phyloP scores from a whole-genome alignment of 495 filamentous ascomycete species.

The Monascus purpureus region DNA sequence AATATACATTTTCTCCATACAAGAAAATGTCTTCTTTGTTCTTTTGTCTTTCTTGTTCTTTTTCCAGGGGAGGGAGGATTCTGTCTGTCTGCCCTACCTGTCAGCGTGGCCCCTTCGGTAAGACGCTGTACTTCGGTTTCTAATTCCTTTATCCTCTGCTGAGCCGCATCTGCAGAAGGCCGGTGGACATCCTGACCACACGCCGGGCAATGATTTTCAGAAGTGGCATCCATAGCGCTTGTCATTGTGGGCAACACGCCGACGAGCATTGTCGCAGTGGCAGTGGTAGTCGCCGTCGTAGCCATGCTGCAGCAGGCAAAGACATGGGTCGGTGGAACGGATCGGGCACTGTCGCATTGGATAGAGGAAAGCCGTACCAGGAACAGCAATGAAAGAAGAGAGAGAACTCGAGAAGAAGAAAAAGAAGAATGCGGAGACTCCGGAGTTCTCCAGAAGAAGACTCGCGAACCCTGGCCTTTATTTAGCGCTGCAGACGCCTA shows the following conservation, averaged over 20 bases:
- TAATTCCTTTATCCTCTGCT: constrained; percentile 62
- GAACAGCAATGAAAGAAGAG: background rate
- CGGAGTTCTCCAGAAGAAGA: background rate
- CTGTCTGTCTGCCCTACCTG: too few relatives aligned
- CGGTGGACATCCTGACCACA: constrained; percentile 28
- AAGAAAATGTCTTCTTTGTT: too few relatives aligned
- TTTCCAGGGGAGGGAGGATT: too few relatives aligned
- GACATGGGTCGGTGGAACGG: background rate
- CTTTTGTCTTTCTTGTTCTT: too few relatives aligned
- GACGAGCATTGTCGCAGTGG: constrained; percentile 23
- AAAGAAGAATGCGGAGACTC: background rate
- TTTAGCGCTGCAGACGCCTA: too few relatives aligned
- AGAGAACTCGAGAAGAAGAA: background rate
- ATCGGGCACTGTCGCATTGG: background rate
- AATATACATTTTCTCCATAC: too few relatives aligned
- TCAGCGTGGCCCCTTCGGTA: constrained; percentile 61
- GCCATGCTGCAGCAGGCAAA: constrained; percentile 9
- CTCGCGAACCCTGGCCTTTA: too few relatives aligned
- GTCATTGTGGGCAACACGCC: constrained; percentile 20
- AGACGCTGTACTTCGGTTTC: constrained; percentile 62
- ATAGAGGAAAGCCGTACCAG: too few relatives aligned
- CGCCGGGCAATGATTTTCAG: constrained; percentile 30
- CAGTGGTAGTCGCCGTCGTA: constrained; percentile 15
- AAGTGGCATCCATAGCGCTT: constrained; percentile 11
- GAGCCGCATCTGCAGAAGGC: constrained; percentile 33